phyloP scores from a whole-genome alignment of 2,329 filamentous ascomycete genomes.

The Trichoderma citrinoviride region DNA sequence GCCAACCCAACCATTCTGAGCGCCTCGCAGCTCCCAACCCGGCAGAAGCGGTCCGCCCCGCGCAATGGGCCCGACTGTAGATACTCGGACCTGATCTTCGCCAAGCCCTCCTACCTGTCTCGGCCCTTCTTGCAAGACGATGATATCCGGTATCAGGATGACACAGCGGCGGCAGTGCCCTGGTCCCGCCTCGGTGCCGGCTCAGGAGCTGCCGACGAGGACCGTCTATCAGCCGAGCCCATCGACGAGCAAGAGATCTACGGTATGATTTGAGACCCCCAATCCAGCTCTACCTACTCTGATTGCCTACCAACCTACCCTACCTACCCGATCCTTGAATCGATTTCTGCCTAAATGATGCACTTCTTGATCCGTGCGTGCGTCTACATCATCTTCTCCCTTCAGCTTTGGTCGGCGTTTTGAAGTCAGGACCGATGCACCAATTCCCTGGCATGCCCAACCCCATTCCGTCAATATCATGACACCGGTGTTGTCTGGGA shows the following conservation, averaged over 20 bases:
- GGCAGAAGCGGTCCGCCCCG: constrained; percentile 51
- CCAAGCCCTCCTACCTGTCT: constrained; percentile 45
- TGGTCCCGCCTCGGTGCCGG: constrained; percentile 37
- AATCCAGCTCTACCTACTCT: neutral
- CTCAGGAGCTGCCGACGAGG: constrained; percentile 36
- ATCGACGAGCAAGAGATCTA: constrained; percentile 98
- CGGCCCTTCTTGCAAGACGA: constrained; percentile 40
- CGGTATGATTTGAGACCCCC: constrained; percentile 50
- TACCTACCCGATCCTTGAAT: neutral
- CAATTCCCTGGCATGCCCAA: neutral
- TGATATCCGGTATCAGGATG: constrained; percentile 42
- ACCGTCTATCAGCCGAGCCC: constrained; percentile 67
- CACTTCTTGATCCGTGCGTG: neutral
- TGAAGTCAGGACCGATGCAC: neutral
- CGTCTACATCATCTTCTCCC: neutral
- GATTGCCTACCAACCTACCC: neutral
- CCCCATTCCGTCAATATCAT: neutral
- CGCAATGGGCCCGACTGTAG: constrained; percentile 48
- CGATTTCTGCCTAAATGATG: neutral
- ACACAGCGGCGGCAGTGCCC: constrained; percentile 25
- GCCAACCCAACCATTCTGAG: constrained; percentile 93
- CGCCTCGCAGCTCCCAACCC: constrained; percentile 81
- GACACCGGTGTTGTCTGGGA: neutral
- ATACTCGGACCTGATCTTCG: constrained; percentile 47
- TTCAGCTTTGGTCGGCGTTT: neutral